Conservation (phyloP, 129 eudicot genomes). For the Flaveria ramosissima region DNA sequence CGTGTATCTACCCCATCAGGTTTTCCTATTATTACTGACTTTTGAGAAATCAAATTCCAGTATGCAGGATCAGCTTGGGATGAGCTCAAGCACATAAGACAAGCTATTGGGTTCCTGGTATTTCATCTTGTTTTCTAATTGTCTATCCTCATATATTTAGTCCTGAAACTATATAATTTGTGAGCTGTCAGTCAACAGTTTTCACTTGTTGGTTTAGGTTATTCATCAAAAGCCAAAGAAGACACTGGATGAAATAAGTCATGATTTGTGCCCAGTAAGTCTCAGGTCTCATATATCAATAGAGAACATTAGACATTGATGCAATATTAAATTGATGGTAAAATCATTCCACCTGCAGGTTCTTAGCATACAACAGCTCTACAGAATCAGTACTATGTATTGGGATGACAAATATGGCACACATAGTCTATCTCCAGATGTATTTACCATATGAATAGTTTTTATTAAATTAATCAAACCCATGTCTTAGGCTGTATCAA, state of each 20-base stretch:
- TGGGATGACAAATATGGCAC: conserved; percentile 98
- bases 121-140: conserved; percentile 4
- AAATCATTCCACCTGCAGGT: conserved; percentile 39
- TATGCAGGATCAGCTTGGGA: conserved; percentile 94
- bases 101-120: conserved; percentile 98
- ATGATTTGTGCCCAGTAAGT: conserved; percentile 92
- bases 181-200: not conserved
- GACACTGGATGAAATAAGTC: conserved; percentile 83
- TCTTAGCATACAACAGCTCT: conserved; percentile 87
- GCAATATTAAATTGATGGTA: not conserved
- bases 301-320: not conserved
- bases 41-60: conserved; percentile 43
- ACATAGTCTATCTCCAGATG: conserved; percentile 76
- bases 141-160: not conserved
- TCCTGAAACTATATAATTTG: not conserved
- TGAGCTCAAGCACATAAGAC: conserved; percentile 96
- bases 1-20: not conserved
- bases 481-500: conserved; percentile 12
- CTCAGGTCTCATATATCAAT: conserved; percentile 14
- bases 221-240: conserved; percentile 85
- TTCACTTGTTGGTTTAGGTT: conserved; percentile 51
- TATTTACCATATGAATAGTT: conserved; percentile 10
- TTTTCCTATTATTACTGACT: conserved; percentile 16
- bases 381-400: conserved; percentile 95
- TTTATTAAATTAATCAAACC: not conserved